phyloP scores from a whole-genome alignment of 345 rosid genomes.

The Murraya paniculata region DNA sequence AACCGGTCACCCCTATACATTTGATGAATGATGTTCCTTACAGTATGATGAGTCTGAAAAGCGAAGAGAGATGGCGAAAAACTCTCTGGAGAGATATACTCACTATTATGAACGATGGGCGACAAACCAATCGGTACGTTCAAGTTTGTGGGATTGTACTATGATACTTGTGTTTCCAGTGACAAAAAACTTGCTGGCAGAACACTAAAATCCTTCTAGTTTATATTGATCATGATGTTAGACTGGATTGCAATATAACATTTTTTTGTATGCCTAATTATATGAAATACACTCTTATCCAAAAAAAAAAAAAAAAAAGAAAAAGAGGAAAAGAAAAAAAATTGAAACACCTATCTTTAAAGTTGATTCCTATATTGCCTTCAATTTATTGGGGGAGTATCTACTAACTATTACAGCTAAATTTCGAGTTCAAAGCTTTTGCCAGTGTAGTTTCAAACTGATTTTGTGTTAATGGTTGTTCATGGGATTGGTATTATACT shows the following conservation, averaged over 20 bases:
- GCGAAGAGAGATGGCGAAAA: slow-evolving; percentile 89
- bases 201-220: background rate
- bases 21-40: background rate
- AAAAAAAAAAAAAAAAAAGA: no score
- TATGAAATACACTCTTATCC: background rate
- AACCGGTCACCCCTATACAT: background rate
- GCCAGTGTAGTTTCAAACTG: background rate
- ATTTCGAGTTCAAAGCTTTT: background rate
- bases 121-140: slow-evolving; percentile 75
- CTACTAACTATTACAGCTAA: background rate
- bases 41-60: slow-evolving; percentile 80
- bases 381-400: background rate
- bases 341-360: background rate
- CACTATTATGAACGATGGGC: slow-evolving; percentile 94
- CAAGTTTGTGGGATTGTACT: slow-evolving; percentile 6
- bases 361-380: background rate
- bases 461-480: background rate
- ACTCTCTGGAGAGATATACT: slow-evolving; percentile 82
- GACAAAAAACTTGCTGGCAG: background rate
- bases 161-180: background rate
- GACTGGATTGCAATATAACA: background rate
- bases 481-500: background rate
- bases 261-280: background rate
- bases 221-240: background rate
- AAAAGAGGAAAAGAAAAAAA: no score